These are phyloP conservation scores for Penicillium concentricum DNA, from an alignment of 2,329 filamentous ascomycete genomes.

Conservation along the genomic window DNA sequence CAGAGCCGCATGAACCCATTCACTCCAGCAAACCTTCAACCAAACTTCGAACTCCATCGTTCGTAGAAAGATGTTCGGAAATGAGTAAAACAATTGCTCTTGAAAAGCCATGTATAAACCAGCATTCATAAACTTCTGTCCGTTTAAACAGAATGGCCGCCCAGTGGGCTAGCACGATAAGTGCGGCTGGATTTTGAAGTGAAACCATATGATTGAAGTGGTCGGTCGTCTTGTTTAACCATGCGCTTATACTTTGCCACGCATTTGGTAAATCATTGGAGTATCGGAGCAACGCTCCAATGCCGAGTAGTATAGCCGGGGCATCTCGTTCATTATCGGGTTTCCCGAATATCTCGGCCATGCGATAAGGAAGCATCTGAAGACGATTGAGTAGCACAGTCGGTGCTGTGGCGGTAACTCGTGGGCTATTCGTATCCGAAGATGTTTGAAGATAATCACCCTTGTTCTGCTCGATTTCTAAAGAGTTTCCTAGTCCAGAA, in stretches of 20 bases:
- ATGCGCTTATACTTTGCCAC: background rate
- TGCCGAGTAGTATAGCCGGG: background rate
- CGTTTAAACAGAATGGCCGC: background rate
- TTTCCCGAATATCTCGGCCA: background rate
- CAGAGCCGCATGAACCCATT: background rate
- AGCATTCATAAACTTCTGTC: background rate
- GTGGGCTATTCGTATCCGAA: background rate
- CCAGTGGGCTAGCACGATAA: background rate
- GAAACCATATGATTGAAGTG: background rate
- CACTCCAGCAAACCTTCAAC: background rate
- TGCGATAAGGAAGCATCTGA: background rate
- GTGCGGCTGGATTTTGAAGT: background rate
- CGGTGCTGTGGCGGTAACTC: background rate
- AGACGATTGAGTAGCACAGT: background rate
- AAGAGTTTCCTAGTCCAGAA: background rate
- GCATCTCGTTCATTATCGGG: background rate
- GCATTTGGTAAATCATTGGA: background rate
- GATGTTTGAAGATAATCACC: background rate
- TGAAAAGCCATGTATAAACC: background rate
- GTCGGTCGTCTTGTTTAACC: background rate
- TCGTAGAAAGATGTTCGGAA: background rate
- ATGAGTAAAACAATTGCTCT: background rate
- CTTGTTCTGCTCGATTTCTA: background rate
- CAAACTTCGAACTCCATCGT: background rate
- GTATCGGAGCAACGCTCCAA: background rate